Conservation (phyloP, 768 basidiomycete genomes). For the Suillus subalutaceus region DNA sequence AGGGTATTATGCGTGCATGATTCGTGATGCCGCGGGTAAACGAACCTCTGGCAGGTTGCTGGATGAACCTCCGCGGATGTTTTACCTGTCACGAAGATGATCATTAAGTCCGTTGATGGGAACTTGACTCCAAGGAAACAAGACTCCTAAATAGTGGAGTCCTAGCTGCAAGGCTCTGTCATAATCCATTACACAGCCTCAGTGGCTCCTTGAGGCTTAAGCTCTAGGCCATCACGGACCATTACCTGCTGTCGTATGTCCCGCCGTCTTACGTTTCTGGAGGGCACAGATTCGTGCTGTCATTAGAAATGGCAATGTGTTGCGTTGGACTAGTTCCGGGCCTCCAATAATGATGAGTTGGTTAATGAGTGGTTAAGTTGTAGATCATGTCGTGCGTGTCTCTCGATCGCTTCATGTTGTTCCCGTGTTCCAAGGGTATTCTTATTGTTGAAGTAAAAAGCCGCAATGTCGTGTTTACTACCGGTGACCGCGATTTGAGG, state of each 20-base stretch:
- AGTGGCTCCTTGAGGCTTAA: not conserved
- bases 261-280: not conserved
- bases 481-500: not conserved
- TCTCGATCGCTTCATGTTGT: not conserved
- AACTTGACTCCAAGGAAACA: conserved; percentile 4
- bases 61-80: not conserved
- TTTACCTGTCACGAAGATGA: not conserved
- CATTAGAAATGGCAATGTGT: not conserved
- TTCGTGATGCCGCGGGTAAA: not conserved
- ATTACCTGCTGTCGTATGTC: not conserved
- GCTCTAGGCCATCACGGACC: not conserved
- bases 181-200: not conserved
- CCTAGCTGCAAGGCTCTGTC: not conserved
- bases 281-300: not conserved
- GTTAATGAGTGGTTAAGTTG: not conserved
- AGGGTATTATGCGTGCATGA: not conserved
- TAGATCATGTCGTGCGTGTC: conserved; percentile 5
- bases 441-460: not conserved
- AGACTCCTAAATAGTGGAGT: not conserved
- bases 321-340: not conserved
- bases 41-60: not conserved
- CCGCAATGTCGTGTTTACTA: not conserved
- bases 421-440: not conserved
- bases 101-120: conserved; percentile 5
- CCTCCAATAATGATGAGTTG: not conserved